Evolutionary conservation across 1,284 basidiomycete species (phyloP), one percentile per base, ranked within the genome.

Genomic region (Cutaneotrichosporon sp.): DNA sequence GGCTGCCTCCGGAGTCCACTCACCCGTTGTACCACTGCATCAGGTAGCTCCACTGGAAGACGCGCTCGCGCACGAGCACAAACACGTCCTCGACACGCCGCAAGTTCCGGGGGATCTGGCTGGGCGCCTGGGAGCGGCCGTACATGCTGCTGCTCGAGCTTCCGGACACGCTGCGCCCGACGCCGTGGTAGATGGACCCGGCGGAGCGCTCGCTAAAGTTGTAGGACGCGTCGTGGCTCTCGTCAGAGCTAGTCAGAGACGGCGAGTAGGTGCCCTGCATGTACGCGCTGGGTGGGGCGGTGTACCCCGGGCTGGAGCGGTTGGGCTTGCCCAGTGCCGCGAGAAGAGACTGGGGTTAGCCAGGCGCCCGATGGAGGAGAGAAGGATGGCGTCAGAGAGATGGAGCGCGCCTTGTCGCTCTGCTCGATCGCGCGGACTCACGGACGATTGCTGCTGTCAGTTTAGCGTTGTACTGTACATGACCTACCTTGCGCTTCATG

Each of bases 1-100:
- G n/a, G n/a, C n/a, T n/a, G n/a, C n/a, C n/a, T n/a, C n/a, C n/a
- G 8, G 3, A 66, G 69, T 60, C 55, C 5, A 69, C 74, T 63
- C 56, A 78, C 76, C 75, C 76, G 27, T 72, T 68, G 67, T 78
- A 78, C 72, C 75, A 78, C 67, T 75, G 73, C 69, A 74, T 72
- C 66, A 78, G 69, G 57, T 76, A 78, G 42, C 70, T 73, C 76
- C 76, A 78, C 45, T 66, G 62, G 42, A 75, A 65, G 53, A 78
- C 63, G 24, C 76, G 60, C 20, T 76, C 76, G 54, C 66, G 72
- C 25, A 72, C 71, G 13, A 78, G 63, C 22, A 58, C 62, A 54
- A 72, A 72, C 33, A 77, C 67, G 60, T 78, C 76, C 47, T 78
- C 76, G 29, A 72, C 69, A 34, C 72, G 54, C n/a, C 67, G 59